Base-by-base conservation (phyloP, 1,284 basidiomycete genomes). In the Ustilago cynodontis region DNA sequence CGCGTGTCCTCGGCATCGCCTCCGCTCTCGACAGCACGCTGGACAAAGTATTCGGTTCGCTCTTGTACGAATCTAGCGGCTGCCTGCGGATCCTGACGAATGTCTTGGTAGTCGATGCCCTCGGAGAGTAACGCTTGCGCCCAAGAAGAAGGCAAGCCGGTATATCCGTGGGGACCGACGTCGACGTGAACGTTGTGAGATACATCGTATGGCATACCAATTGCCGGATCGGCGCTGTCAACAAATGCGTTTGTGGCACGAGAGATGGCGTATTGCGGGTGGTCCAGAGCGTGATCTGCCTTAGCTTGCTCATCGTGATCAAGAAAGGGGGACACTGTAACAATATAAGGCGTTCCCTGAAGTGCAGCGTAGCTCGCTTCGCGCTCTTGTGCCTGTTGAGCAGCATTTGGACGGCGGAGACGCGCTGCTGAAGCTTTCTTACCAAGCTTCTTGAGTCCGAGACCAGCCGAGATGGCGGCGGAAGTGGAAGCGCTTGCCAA, bases 141-240 rank as follows among this genome's bases (percentile, higher is more conserved):
- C 80, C 80, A 82, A 2, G 77, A 79, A 10, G 56, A 54, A 6
- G 80, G 80, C 20, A 82, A 45, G 3, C 80, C 80, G 0, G 79
- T 80, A 47, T 79, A 80, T 33, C 80, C 80, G 20, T 77, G 67
- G 26, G 80, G 80, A 22, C 79, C 78, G 24, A 82, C 52, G 29
- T 82, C 79, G 41, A 82, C 80, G 57, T 82, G 80, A 4, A 82
- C 80, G 28, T 82, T 82, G 70, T 82, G 80, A 2, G 71, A 49
- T 59, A 82, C 79, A 45, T 75, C 60, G 57, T 65, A 81, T 14
- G 80, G 80, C 14, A 81, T 61, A 16, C 80, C 66, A 43, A 82
- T 82, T n/a, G 51, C 57, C 3, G 80, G 71, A 43, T 82, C 80
- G 16, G 71, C 69, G 45, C 60, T 35, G 45, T 74, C 62, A 11